Evolutionary conservation across 805 yeast genomes (phyloP).

Genomic region (Candida krabiensis): DNA sequence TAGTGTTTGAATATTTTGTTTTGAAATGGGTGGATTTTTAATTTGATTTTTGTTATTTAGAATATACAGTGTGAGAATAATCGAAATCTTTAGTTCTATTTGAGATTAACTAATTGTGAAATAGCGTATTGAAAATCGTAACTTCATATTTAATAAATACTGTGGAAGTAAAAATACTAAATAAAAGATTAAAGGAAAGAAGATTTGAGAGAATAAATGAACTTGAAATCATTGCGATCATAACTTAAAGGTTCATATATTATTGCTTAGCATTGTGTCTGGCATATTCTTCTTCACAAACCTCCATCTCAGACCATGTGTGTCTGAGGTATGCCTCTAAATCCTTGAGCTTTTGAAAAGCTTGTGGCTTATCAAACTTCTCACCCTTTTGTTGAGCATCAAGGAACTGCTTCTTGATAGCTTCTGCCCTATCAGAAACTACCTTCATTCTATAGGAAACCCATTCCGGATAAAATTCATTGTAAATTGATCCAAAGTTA

Average conservation of each 20-base stretch:
- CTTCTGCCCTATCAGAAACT: conserved; percentile 32
- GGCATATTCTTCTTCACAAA: conserved; percentile 28
- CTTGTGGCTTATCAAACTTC: conserved; percentile 37
- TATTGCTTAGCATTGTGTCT: conserved; percentile 5
- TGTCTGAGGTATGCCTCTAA: conserved; percentile 27
- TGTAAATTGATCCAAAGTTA: conserved; percentile 36
- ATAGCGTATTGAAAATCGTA: too few relatives aligned
- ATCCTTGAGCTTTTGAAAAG: conserved; percentile 33
- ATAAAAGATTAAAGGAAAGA: too few relatives aligned
- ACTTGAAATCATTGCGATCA: conserved; percentile 2
- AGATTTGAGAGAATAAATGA: too few relatives aligned
- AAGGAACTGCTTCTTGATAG: conserved; percentile 27
- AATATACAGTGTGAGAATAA: too few relatives aligned
- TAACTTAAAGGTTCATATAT: background rate
- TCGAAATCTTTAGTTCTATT: too few relatives aligned
- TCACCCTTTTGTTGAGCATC: conserved; percentile 24
- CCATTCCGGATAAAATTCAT: conserved; percentile 42
- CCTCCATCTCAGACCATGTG: conserved; percentile 37
- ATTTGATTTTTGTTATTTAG: too few relatives aligned
- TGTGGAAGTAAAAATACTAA: too few relatives aligned
- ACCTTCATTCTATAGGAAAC: conserved; percentile 39
- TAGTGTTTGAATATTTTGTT: too few relatives aligned
- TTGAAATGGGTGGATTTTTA: too few relatives aligned
- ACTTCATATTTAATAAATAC: background rate
- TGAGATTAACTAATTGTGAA: too few relatives aligned